Conservation (phyloP, 345 rosid species). For the Combretum micranthum region DNA sequence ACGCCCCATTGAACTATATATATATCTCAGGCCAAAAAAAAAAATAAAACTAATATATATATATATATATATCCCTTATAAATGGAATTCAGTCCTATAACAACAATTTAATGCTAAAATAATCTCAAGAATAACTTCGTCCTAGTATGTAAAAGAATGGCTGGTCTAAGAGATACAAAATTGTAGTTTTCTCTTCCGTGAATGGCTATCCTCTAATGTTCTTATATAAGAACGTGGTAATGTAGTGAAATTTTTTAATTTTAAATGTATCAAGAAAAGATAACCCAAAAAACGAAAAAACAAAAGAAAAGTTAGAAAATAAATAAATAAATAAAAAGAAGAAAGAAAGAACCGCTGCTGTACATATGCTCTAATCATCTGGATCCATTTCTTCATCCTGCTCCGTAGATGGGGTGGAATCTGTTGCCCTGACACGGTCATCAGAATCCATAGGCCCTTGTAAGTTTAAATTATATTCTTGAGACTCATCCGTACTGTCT, state of each 20-base stretch:
- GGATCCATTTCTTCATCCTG: constrained; percentile 97
- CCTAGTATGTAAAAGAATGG: constrained; percentile 7
- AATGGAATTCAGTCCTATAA: not conserved
- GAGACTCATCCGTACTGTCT: constrained; percentile 36
- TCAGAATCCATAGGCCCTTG: constrained; percentile 53
- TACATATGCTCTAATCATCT: constrained; percentile 48
- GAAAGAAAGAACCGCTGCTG: constrained; percentile 5
- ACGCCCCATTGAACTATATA: too few relatives aligned
- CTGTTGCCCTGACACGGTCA: constrained; percentile 32
- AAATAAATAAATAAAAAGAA: not conserved
- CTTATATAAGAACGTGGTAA: not conserved
- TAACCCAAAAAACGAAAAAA: not conserved
- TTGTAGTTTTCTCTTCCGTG: not conserved
- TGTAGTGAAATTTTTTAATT: not conserved
- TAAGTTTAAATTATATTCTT: constrained; percentile 50
- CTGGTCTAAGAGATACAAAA: constrained; percentile 3
- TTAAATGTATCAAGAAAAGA: too few relatives aligned
- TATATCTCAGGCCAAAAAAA: too few relatives aligned
- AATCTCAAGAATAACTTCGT: not conserved
- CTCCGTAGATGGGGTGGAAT: constrained; percentile 40
- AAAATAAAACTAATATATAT: too few relatives aligned
- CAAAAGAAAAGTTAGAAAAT: not conserved
- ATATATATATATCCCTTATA: too few relatives aligned
- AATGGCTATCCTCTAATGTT: constrained; percentile 2
- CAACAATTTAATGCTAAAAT: not conserved